Evolutionary conservation across 1,139 yeast genomes (phyloP).

Genomic region (Blastobotrys ciferrii): DNA sequence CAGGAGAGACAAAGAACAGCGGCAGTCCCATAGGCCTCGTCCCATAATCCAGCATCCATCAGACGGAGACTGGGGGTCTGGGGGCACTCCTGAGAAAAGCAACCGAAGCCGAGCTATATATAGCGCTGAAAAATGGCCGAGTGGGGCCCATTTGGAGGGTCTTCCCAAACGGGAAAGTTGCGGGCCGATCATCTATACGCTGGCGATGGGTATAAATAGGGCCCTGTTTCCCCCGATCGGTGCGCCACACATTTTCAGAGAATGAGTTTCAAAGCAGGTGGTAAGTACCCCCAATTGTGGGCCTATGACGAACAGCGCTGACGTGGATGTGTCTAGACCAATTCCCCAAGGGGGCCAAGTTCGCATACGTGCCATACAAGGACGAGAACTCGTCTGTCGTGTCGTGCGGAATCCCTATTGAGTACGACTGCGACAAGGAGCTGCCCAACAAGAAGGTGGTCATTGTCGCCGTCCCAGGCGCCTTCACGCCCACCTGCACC

Average conservation of each 20-base stretch:
- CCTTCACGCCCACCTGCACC: conserved; percentile 84
- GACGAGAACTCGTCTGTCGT: conserved; percentile 41
- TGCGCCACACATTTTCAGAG: too few relatives aligned
- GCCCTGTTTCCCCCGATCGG: not conserved
- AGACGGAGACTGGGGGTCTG: too few relatives aligned
- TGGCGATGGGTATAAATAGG: not conserved
- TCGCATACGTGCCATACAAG: conserved; percentile 54
- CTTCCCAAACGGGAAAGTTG: not conserved
- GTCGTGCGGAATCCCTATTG: conserved; percentile 52
- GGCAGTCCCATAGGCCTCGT: too few relatives aligned
- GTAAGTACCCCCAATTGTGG: conserved; percentile 10
- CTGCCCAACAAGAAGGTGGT: conserved; percentile 53
- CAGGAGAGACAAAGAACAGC: too few relatives aligned
- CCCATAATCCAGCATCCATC: too few relatives aligned
- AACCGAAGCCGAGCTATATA: not conserved
- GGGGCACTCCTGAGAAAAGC: too few relatives aligned
- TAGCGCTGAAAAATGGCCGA: not conserved
- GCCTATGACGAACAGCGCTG: not conserved
- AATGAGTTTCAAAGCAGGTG: conserved; percentile 19
- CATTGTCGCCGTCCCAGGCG: conserved; percentile 80
- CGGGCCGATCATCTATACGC: not conserved
- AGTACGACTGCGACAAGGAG: conserved; percentile 47
- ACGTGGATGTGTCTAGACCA: conserved; percentile 10
- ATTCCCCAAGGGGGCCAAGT: conserved; percentile 50
- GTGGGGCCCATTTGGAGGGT: not conserved